These are phyloP conservation scores for Vitis rupestris DNA, from an alignment of 164 flowering plant genomes.

Conservation along the genomic window DNA sequence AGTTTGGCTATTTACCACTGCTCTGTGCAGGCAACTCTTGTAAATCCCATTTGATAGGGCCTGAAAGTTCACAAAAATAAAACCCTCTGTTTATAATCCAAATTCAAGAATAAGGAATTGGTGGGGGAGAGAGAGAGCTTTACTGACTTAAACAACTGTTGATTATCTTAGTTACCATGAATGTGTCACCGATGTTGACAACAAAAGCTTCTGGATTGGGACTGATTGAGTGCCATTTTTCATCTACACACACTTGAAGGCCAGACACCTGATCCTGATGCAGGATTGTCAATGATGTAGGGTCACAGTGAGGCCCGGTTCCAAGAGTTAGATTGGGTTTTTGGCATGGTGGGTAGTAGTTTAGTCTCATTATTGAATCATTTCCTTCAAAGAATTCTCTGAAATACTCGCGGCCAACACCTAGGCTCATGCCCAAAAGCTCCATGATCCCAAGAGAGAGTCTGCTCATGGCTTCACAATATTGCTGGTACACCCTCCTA, in stretches of 20 bases:
- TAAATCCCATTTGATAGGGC: constrained; percentile 64
- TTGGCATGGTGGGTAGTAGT: constrained; percentile 71
- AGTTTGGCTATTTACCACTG: constrained; percentile 55
- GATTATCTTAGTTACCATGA: constrained; percentile 43
- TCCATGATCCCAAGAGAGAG: constrained; percentile 64
- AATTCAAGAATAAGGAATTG: neutral
- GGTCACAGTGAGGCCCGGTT: constrained; percentile 83
- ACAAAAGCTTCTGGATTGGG: constrained; percentile 66
- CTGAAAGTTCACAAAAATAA: constrained; percentile 24
- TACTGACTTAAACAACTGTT: neutral
- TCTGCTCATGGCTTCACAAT: constrained; percentile 56
- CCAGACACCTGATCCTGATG: constrained; percentile 76
- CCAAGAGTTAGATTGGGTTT: constrained; percentile 65
- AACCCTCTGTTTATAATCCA: neutral
- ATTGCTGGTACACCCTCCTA: constrained; percentile 62
- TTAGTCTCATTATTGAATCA: constrained; percentile 68
- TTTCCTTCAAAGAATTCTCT: constrained; percentile 55
- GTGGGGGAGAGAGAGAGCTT: too few relatives aligned
- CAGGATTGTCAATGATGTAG: constrained; percentile 68
- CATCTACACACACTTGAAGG: constrained; percentile 59
- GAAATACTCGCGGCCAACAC: constrained; percentile 39
- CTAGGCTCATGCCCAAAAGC: constrained; percentile 62
- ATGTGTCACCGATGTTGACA: constrained; percentile 77
- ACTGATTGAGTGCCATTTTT: constrained; percentile 49
- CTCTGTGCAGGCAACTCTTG: constrained; percentile 83